phyloP scores from a whole-genome alignment of 2,329 filamentous ascomycete species.

The Seiridium cupressi region DNA sequence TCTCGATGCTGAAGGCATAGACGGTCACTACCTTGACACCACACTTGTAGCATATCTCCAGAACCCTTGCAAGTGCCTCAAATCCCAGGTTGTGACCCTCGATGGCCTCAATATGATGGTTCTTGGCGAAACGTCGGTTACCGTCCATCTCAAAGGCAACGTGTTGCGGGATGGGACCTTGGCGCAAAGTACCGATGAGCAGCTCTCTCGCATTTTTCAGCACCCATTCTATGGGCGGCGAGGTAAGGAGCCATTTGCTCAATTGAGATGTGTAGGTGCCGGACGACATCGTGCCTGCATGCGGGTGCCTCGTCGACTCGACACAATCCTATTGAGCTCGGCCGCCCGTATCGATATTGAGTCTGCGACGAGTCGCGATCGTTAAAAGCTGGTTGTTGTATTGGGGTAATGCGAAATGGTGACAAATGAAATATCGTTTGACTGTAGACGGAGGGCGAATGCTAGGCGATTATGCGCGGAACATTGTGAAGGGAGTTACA shows the following conservation, averaged over 20 bases:
- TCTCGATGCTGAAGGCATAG: slow-evolving; percentile 98
- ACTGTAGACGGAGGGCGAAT: not conserved
- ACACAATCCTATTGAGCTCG: too few species aligned
- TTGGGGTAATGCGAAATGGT: too few species aligned
- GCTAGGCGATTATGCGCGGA: not conserved
- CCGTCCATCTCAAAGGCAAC: slow-evolving; percentile 99
- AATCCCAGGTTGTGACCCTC: slow-evolving; percentile 96
- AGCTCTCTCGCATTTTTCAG: slow-evolving; percentile 76
- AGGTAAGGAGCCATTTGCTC: slow-evolving; percentile 73
- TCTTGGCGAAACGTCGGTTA: slow-evolving; percentile 87
- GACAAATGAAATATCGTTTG: not conserved
- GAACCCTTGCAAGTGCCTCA: slow-evolving; percentile 86
- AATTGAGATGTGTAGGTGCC: slow-evolving; percentile 15
- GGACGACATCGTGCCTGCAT: not conserved
- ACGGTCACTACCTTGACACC: slow-evolving; percentile 96
- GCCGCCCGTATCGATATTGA: too few species aligned
- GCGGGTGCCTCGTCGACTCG: not conserved
- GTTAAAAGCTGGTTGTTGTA: not conserved
- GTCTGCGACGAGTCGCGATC: not conserved
- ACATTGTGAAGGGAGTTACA: not conserved
- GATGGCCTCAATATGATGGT: slow-evolving; percentile 90
- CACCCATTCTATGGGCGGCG: slow-evolving; percentile 90
- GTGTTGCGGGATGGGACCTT: slow-evolving; percentile 91
- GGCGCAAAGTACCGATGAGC: slow-evolving; percentile 82
- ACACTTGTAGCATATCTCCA: slow-evolving; percentile 97